Base-by-base conservation (phyloP, 2,329 filamentous ascomycete species). In the Fusarium neocosmosporiellum region DNA sequence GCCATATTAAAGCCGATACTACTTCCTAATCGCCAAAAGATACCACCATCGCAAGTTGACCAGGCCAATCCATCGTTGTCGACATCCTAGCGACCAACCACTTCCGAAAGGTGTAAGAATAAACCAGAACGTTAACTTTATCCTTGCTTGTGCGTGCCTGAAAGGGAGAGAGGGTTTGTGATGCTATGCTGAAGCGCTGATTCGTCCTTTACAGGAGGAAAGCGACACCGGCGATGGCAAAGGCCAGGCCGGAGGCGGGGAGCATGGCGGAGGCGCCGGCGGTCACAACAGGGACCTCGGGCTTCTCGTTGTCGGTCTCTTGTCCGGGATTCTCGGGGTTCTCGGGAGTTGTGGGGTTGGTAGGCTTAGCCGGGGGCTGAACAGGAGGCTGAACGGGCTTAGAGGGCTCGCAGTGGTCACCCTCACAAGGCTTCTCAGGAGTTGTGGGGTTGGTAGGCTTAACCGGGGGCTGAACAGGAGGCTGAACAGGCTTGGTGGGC, bases 231-330 rank as follows among this genome's bases (percentile, higher is more conserved):
- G 77, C 74, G 20, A 79, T 48, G 58, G 76, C 61, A 20, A 70
- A 68, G 10, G 75, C 74, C 36, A 78, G 34, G 43, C 77, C 73
- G 27, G 72, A 65, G 37, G 65, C 69, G 29, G 75, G 69, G 39
- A 74, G 69, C 63, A 78, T 73, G 76, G 79, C 69, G 59, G 64
- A 70, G 20, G 78, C 68, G 31, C 74, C 75, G n/a, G 75, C 72
- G 24, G 67, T 73, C 60, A 78, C 66, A 29, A 78, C 69, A n/a
- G 71, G 65, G 31, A 67, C 65, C 59, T 66, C 50, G 31, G 50
- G 69, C 58, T 66, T 70, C 20, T 50, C 14, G 43, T 39, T 37
- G 39, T 43, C 43, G 46, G 13, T 22, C 39, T 24, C 24, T 41
- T 31, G 20, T 27, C 22, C 4, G 13, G 10, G 10, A 7, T n/a